phyloP scores from a whole-genome alignment of 345 rosid species.

The Pugionium cornutum region DNA sequence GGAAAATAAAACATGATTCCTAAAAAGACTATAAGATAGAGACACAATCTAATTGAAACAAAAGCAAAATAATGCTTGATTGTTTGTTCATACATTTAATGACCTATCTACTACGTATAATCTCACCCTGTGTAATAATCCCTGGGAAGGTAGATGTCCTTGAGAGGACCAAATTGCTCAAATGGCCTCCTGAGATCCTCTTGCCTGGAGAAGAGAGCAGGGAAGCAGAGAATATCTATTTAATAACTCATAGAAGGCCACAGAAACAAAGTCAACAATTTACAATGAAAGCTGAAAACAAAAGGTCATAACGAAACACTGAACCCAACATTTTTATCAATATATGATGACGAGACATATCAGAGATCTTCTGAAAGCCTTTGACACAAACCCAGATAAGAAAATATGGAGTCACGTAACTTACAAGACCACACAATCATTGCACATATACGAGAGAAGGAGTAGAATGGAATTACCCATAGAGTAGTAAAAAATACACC shows the following conservation, averaged over 20 bases:
- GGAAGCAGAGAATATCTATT: background rate
- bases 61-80: background rate
- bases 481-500: conserved; percentile 46
- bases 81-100: no score
- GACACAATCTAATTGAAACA: background rate
- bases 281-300: background rate
- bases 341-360: background rate
- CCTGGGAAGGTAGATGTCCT: conserved; percentile 90
- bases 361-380: background rate
- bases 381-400: background rate
- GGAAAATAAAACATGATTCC: conserved; percentile 4
- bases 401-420: background rate
- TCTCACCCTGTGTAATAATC: conserved; percentile 92
- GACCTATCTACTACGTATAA: background rate
- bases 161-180: conserved; percentile 84
- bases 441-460: background rate
- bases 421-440: background rate
- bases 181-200: conserved; percentile 86
- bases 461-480: background rate
- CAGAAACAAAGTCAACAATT: background rate
- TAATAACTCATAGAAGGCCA: background rate
- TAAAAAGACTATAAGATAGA: background rate
- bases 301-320: background rate
- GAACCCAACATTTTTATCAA: background rate
- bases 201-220: conserved; percentile 52